Evolutionary conservation across 1,284 basidiomycete genomes (phyloP).

Genomic region (Trametes polyzona): DNA sequence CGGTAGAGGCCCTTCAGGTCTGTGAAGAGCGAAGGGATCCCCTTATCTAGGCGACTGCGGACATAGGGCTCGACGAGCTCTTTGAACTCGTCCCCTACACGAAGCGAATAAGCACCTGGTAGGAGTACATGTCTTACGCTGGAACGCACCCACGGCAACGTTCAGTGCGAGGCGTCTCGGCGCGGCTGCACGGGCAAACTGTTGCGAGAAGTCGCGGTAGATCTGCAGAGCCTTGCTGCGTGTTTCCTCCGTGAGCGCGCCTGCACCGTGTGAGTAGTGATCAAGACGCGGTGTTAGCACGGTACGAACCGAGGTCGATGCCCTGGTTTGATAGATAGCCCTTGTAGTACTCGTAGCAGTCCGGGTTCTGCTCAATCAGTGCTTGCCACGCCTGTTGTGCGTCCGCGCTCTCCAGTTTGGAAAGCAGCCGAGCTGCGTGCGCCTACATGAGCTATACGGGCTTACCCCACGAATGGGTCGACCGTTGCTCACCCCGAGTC

Average conservation of each 20-base stretch:
- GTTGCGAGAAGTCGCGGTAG: slow-evolving; percentile 62
- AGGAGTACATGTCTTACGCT: neutral
- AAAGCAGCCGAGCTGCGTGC: slow-evolving; percentile 69
- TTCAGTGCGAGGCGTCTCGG: slow-evolving; percentile 76
- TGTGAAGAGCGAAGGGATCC: slow-evolving; percentile 93
- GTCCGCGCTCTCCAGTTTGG: slow-evolving; percentile 67
- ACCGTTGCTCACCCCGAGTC: slow-evolving; percentile 59
- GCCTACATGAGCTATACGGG: slow-evolving; percentile 15
- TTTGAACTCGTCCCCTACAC: slow-evolving; percentile 65
- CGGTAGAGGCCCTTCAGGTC: slow-evolving; percentile 89
- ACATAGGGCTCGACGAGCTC: slow-evolving; percentile 75
- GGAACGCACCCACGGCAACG: slow-evolving; percentile 56
- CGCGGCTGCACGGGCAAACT: slow-evolving; percentile 71
- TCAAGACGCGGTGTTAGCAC: no score
- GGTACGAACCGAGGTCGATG: slow-evolving; percentile 73
- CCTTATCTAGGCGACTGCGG: slow-evolving; percentile 74
- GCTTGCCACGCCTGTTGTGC: slow-evolving; percentile 80
- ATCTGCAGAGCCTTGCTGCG: slow-evolving; percentile 58
- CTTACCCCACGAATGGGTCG: slow-evolving; percentile 11
- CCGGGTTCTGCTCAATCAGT: slow-evolving; percentile 86
- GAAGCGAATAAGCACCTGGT: neutral
- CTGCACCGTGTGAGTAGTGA: no score
- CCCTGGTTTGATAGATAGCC: slow-evolving; percentile 73
- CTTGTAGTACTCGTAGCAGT: slow-evolving; percentile 82
- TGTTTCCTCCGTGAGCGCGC: slow-evolving; percentile 50